These are phyloP conservation scores for Pestalotiopsis sp. DNA, from an alignment of 2,329 filamentous ascomycete species.

Conservation along the genomic window DNA sequence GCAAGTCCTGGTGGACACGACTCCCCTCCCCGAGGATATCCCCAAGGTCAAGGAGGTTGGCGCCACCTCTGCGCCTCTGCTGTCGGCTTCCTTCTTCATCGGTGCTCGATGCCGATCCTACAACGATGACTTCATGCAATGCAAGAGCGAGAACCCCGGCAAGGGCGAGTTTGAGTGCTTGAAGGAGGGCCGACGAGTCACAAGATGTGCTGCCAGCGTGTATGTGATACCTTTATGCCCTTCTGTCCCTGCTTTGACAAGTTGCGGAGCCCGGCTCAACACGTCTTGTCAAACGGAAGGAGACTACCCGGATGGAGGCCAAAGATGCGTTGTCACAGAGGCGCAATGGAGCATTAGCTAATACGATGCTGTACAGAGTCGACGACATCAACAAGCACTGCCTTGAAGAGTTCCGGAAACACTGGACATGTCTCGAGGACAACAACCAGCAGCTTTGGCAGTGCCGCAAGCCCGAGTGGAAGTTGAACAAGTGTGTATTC, in stretches of 20 bases:
- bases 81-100: slow-evolving; percentile 95
- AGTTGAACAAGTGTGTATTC: slow-evolving; percentile 92
- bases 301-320: neutral
- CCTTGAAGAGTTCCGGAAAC: slow-evolving; percentile 84
- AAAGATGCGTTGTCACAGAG: neutral
- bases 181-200: slow-evolving; percentile 95
- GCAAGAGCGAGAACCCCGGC: slow-evolving; percentile 93
- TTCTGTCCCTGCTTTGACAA: neutral
- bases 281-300: neutral
- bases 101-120: slow-evolving; percentile 91
- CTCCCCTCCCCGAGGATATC: slow-evolving; percentile 88
- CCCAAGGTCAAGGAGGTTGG: slow-evolving; percentile 94
- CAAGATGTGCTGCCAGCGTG: slow-evolving; percentile 95
- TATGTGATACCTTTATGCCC: slow-evolving; percentile 53
- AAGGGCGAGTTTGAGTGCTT: slow-evolving; percentile 92
- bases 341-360: slow-evolving; percentile 18
- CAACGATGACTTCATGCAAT: slow-evolving; percentile 99
- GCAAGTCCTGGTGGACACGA: slow-evolving; percentile 90
- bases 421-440: slow-evolving; percentile 95
- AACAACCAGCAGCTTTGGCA: slow-evolving; percentile 99
- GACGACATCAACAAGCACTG: slow-evolving; percentile 97
- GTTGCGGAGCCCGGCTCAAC: too few relatives aligned
- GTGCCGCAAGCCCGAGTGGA: slow-evolving; percentile 85
- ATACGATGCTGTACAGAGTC: slow-evolving; percentile 58
- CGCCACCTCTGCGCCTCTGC: slow-evolving; percentile 86